A percentile compares a stretch with the other conserved stretches of the same genome.
phyloP scores from a whole-genome alignment of 495 filamentous ascomycete genomes.

The Pyrenula aspistea region DNA sequence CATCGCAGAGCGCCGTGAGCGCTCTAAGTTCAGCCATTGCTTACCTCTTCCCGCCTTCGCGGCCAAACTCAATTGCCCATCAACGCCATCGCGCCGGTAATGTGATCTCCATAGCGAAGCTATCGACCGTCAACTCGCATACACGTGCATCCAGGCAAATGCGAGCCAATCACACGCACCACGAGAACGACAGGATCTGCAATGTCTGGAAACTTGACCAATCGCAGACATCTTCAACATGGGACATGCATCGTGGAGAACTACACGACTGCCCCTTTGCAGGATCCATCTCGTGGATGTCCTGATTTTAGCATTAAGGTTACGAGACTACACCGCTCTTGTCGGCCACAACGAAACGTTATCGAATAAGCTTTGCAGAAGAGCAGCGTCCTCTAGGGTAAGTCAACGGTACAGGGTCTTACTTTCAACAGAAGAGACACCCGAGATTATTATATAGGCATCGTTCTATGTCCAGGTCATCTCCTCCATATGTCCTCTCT shows the following conservation, averaged over 20 bases:
- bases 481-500: background rate
- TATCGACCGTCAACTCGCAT: background rate
- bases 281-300: background rate
- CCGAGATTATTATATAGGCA: background rate
- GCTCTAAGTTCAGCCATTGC: background rate
- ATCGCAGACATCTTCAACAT: background rate
- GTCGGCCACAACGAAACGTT: background rate
- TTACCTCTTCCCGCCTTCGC: background rate
- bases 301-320: background rate
- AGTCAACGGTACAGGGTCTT: background rate
- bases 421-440: background rate
- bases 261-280: background rate
- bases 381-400: background rate
- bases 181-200: background rate
- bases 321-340: background rate
- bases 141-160: background rate
- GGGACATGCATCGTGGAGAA: background rate
- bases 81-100: background rate
- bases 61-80: background rate
- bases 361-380: background rate
- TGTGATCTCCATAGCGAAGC: background rate
- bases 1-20: no score
- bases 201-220: background rate
- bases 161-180: background rate
- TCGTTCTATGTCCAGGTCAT: background rate